These are phyloP conservation scores for Megacollybia marginata DNA, from an alignment of 768 basidiomycete species.

Conservation along the genomic window DNA sequence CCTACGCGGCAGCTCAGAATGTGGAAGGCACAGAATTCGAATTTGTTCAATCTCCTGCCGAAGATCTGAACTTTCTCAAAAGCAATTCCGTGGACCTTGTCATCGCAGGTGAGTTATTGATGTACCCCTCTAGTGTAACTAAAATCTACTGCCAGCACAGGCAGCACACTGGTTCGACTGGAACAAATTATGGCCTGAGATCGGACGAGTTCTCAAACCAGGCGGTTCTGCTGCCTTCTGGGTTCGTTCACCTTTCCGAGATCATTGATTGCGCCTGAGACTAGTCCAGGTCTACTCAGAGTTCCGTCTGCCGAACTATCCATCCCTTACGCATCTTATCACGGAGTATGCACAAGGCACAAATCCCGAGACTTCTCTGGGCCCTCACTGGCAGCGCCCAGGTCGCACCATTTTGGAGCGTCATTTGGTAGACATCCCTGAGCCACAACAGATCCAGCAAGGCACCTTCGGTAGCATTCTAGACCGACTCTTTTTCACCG, in stretches of 20 bases:
- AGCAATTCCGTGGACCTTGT: conserved; percentile 57
- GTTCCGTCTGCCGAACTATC: conserved; percentile 57
- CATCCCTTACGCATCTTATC: conserved; percentile 50
- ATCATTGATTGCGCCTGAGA: background rate
- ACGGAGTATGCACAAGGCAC: conserved; percentile 55
- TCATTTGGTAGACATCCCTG: conserved; percentile 64
- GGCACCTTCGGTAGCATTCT: conserved; percentile 31
- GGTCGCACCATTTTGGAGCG: conserved; percentile 70
- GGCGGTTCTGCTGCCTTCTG: conserved; percentile 69
- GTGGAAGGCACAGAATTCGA: conserved; percentile 18
- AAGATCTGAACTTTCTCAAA: conserved; percentile 43
- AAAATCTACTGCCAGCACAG: conserved; percentile 41
- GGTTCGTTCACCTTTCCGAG: conserved; percentile 11
- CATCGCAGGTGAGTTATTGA: conserved; percentile 43
- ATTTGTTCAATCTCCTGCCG: conserved; percentile 37
- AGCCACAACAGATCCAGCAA: conserved; percentile 26
- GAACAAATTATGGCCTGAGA: conserved; percentile 62
- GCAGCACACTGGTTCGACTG: conserved; percentile 82
- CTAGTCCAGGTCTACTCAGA: conserved; percentile 54
- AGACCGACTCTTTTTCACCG: conserved; percentile 53
- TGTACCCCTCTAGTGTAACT: background rate
- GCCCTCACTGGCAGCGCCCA: conserved; percentile 75
- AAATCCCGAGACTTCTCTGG: conserved; percentile 47
- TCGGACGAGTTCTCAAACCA: conserved; percentile 47
- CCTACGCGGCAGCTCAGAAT: conserved; percentile 14